A percentile compares a stretch with the other conserved stretches of the same genome.
These are phyloP conservation scores for Daldinia childiae DNA, from an alignment of 495 filamentous ascomycete genomes.

Conservation along the genomic window DNA sequence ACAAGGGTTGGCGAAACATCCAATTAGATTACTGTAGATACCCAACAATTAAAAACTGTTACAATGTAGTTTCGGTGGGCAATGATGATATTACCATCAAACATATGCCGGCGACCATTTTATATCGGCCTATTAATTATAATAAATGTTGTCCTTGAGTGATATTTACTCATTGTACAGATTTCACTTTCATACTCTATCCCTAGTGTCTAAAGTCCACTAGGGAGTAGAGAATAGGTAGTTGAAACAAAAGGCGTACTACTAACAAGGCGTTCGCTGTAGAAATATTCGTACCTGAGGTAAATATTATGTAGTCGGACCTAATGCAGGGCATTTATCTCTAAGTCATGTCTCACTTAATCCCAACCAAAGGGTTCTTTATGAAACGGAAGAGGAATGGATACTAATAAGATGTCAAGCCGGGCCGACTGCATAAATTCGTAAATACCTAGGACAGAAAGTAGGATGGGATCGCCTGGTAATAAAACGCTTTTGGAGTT, in stretches of 20 bases:
- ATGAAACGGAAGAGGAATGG: background rate
- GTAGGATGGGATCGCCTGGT: background rate
- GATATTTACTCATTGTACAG: background rate
- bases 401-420: background rate
- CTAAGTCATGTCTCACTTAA: background rate
- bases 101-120: background rate
- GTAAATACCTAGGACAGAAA: background rate
- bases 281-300: background rate
- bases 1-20: constrained; percentile 1
- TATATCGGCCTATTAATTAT: background rate
- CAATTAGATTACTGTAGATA: constrained; percentile 10
- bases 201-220: background rate
- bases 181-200: background rate
- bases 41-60: constrained; percentile 7
- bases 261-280: background rate
- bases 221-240: background rate
- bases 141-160: background rate
- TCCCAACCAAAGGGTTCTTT: background rate
- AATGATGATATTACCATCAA: background rate
- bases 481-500: background rate
- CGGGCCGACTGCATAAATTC: background rate
- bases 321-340: no score
- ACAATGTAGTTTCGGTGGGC: background rate
- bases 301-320: no score
- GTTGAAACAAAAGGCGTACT: background rate